Conservation (phyloP, 2,329 filamentous ascomycete genomes). For the Aureobasidium sp. region DNA sequence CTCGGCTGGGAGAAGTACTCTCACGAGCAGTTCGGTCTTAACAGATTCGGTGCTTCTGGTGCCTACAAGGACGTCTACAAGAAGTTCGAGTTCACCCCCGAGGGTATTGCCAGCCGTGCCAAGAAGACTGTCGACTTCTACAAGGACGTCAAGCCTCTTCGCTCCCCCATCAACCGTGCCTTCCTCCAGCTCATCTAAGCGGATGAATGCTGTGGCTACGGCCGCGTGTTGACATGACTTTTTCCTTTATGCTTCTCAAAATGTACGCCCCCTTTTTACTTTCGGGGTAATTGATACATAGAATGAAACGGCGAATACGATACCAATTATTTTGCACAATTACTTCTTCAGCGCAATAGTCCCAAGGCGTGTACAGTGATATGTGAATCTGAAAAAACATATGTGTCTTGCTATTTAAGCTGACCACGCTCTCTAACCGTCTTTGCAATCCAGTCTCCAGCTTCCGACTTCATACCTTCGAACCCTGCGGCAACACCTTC, state of each 20-base stretch:
- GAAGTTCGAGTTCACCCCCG: conserved; percentile 99
- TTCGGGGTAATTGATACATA: conserved; percentile 10
- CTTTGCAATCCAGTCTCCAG: conserved; percentile 16
- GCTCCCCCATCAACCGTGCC: conserved; percentile 92
- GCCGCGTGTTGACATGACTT: conserved; percentile 11
- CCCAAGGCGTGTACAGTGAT: background rate
- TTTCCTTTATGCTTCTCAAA: background rate
- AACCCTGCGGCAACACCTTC: conserved; percentile 55
- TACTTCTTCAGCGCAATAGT: no score
- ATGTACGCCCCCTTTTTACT: background rate
- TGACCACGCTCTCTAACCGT: conserved; percentile 13
- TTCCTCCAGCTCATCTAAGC: conserved; percentile 92
- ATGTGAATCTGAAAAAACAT: background rate
- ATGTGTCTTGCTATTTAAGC: background rate
- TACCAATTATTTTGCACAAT: conserved; percentile 7
- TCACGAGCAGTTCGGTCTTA: conserved; percentile 98
- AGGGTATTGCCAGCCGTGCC: conserved; percentile 93
- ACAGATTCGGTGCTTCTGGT: conserved; percentile 96
- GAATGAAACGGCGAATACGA: conserved; percentile 13
- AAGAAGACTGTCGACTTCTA: conserved; percentile 91
- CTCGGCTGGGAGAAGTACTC: conserved; percentile 99
- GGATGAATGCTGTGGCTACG: conserved; percentile 6
- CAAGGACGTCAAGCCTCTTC: conserved; percentile 82
- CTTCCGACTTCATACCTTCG: conserved; percentile 34
- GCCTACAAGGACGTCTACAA: conserved; percentile 98